Base-by-base conservation (phyloP, 768 basidiomycete genomes). In the Rickenella mellea region DNA sequence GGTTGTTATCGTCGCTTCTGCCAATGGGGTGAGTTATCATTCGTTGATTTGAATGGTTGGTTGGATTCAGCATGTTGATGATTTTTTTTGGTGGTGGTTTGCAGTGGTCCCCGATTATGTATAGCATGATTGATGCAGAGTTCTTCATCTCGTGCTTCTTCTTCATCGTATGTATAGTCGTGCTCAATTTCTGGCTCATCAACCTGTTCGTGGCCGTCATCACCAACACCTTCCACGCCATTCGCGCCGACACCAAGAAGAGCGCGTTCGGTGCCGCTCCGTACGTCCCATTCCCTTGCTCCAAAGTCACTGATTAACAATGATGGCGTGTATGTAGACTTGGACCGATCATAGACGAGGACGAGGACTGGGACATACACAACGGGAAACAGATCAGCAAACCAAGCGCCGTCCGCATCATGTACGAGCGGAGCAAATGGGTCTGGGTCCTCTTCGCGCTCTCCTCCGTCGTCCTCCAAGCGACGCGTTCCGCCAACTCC, bases 171-270 rank as follows among this genome's bases (percentile, higher is more conserved):
- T 81, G 80, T 42, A 67, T 97, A 46, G 65, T 98, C 49, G 73
- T 96, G 19, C 71, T 97, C 51, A 94, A 97, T 60, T 89, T 96
- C 57, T 90, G 88, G 88, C 69, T 94, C 44, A 82, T 93, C 68
- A 91, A 92, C 57, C 61, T 96, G 32, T 85, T 93, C 56, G 88
- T 96, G 43, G 92, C 93, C 14, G 91, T 96, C n/a, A 93, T 94
- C 48, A 89, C 90, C 22, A 85, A 90, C 54, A 87, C 88, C 0
- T 98, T 98, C 58, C 78, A 78, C 14, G 86, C 84, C 12, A 96
- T 96, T 46, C 70, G 89, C 27, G 71, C 77, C 4, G 81, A 89
- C 53, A 96, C 93, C 2, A 76, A 80, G 57, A 84, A 83, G 57
- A 91, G 87, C 58, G 94, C 93, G 0, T 98, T 97, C 57, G 91